Evolutionary conservation across 2,329 filamentous ascomycete genomes (phyloP), one percentile per base, ranked within the genome.

Genomic region (Xylariales sp.): DNA sequence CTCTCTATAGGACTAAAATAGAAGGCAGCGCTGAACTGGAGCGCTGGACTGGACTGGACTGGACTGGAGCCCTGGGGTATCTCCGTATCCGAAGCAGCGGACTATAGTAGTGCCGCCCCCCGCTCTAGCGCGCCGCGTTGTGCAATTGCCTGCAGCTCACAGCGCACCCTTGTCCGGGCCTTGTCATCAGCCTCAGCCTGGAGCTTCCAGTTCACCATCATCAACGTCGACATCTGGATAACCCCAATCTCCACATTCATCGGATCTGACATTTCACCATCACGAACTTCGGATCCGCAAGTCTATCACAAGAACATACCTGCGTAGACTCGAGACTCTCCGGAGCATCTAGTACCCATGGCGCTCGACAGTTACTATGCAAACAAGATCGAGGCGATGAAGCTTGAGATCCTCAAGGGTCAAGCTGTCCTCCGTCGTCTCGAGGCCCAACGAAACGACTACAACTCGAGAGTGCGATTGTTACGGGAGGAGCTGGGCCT

Each of bases 321-420:
- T n/a, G n/a, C n/a, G n/a, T n/a, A n/a, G 29, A 35, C 20, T 19
- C n/a, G 18, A 40, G 41, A 46, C 46, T 45, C 50, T 48, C 45
- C 40, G 44, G 44, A 40, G 44, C 39, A 27, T 43, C 51, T 50
- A 59, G 64, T 66, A 78, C 83, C 63, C 65, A 98, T 98, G 93
- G 90, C 91, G 80, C 87, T 98, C 71, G 93, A 97, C 70, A 95
- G 86, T 70, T 98, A 96, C 74, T 98, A 95, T 69, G 88, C 93
- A 73, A 97, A 97, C 78, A 98, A 98, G 78, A 97, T 97, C 71
- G 93, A 98, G 87, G 84, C 86, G 66, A 95, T 97, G 87, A 97
- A 97, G 85, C 89, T 98, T 66, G 91, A 98, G 80, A 98, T 98
- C 65, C 91, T 98, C 65, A 91, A 97, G 71, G 91, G 93, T 43